A percentile compares a stretch with the other conserved stretches of the same genome.
Evolutionary conservation across 2,329 filamentous ascomycete species (phyloP).

Genomic region (Penicillium aurantiogriseum): DNA sequence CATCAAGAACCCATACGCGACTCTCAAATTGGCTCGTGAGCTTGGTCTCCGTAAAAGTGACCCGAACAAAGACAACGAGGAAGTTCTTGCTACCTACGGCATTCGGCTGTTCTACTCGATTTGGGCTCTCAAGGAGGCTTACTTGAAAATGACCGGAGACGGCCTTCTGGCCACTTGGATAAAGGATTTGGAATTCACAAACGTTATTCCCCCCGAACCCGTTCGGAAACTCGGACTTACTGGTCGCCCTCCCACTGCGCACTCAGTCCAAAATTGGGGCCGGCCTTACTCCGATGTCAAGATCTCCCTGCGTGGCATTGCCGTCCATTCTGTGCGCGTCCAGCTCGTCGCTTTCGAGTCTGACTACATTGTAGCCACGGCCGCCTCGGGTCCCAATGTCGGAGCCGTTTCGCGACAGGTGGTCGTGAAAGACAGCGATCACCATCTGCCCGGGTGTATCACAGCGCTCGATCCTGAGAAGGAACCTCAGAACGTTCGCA

Average conservation of each 20-base stretch:
- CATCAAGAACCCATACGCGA: conserved; percentile 49
- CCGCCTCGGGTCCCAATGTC: conserved; percentile 27
- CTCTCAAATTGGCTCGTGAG: conserved; percentile 12
- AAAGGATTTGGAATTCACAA: conserved; percentile 58
- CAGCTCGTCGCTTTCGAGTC: conserved; percentile 59
- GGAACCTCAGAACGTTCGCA: conserved; percentile 5
- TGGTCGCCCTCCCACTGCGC: neutral
- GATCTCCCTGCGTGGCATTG: conserved; percentile 49
- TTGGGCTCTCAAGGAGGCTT: conserved; percentile 66
- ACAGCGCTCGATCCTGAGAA: neutral
- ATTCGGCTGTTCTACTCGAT: conserved; percentile 62
- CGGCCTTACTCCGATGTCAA: conserved; percentile 45
- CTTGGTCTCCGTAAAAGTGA: conserved; percentile 14
- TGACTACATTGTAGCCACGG: conserved; percentile 59
- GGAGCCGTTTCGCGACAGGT: conserved; percentile 9
- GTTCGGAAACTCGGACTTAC: neutral
- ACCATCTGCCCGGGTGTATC: conserved; percentile 10
- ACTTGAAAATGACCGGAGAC: conserved; percentile 66
- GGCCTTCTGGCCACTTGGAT: conserved; percentile 62
- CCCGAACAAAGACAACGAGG: conserved; percentile 8
- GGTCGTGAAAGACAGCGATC: neutral
- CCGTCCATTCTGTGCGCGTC: conserved; percentile 54
- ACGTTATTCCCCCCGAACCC: conserved; percentile 52
- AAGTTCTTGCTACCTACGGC: conserved; percentile 51
- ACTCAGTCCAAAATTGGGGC: conserved; percentile 31